Percentiles rank a stretch among this genome's conserved stretches.
These are phyloP conservation scores for Peterozyma xylosa DNA, from an alignment of 805 yeast species.

Conservation along the genomic window DNA sequence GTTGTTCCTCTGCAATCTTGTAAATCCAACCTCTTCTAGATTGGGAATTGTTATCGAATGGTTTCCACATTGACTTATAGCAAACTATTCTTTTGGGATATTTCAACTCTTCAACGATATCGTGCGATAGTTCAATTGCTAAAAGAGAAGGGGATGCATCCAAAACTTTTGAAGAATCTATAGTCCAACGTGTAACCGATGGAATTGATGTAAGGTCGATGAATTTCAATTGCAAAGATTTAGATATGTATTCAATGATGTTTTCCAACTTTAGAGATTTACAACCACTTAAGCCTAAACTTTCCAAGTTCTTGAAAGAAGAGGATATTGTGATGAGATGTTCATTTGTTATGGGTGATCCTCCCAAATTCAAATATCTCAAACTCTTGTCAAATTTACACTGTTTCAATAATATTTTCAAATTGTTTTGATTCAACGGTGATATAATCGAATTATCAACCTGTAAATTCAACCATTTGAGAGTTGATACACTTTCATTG, in stretches of 20 bases:
- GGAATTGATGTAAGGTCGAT: constrained; percentile 64
- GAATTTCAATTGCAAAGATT: constrained; percentile 30
- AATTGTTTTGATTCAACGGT: constrained; percentile 37
- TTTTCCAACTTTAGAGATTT: constrained; percentile 28
- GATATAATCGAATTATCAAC: constrained; percentile 46
- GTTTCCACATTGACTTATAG: constrained; percentile 34
- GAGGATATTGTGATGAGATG: constrained; percentile 29
- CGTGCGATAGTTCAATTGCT: constrained; percentile 63
- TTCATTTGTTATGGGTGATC: constrained; percentile 35
- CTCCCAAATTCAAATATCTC: constrained; percentile 42
- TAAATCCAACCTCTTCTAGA: constrained; percentile 83
- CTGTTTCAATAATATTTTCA: constrained; percentile 30
- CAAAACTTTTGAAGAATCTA: constrained; percentile 39
- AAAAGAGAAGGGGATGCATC: constrained; percentile 39
- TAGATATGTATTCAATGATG: constrained; percentile 24
- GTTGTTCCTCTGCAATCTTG: constrained; percentile 25
- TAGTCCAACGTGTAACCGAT: constrained; percentile 50
- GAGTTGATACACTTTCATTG: constrained; percentile 52
- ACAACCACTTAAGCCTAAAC: constrained; percentile 34
- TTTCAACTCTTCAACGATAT: constrained; percentile 37
- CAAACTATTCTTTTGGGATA: constrained; percentile 21
- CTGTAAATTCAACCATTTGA: constrained; percentile 46
- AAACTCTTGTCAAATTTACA: constrained; percentile 33
- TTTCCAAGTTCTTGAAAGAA: constrained; percentile 31
- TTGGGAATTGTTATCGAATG: constrained; percentile 40